These are phyloP conservation scores for Amniculicola lignicola DNA, from an alignment of 495 filamentous ascomycete species.

Conservation along the genomic window DNA sequence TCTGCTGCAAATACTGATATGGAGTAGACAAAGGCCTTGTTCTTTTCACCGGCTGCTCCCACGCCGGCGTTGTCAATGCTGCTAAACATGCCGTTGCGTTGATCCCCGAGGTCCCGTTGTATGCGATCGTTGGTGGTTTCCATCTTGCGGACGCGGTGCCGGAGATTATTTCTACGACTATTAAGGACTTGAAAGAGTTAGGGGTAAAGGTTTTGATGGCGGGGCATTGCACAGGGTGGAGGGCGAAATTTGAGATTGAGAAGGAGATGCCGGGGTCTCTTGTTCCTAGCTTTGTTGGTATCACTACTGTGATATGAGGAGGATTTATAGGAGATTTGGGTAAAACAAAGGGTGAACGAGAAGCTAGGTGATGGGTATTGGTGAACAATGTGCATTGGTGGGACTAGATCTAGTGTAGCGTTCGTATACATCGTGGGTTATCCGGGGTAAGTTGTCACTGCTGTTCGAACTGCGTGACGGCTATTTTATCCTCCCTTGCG, in stretches of 20 bases:
- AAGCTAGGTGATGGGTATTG: too few species aligned
- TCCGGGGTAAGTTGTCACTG: too few species aligned
- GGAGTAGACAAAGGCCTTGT: conserved; percentile 52
- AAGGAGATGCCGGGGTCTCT: conserved; percentile 54
- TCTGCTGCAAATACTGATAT: too few species aligned
- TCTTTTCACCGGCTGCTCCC: conserved; percentile 61
- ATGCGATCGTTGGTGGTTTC: conserved; percentile 59
- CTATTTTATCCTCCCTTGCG: too few species aligned
- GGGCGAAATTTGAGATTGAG: conserved; percentile 60
- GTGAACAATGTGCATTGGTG: too few species aligned
- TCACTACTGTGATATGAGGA: conserved; percentile 45
- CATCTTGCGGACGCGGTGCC: conserved; percentile 54
- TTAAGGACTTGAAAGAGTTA: conserved; percentile 52
- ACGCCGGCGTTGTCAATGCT: conserved; percentile 59
- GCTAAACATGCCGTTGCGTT: conserved; percentile 49
- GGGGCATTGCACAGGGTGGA: conserved; percentile 62
- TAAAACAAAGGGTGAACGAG: too few species aligned
- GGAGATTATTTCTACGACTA: conserved; percentile 47
- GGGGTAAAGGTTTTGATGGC: conserved; percentile 55
- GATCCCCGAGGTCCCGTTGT: conserved; percentile 44
- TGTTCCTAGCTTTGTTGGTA: conserved; percentile 57
- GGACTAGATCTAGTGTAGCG: too few species aligned
- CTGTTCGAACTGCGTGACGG: too few species aligned
- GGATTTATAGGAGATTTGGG: too few species aligned
- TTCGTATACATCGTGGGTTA: too few species aligned